Evolutionary conservation across 139 green algal genomes (phyloP).

Genomic region (Chlorella vulgaris): DNA sequence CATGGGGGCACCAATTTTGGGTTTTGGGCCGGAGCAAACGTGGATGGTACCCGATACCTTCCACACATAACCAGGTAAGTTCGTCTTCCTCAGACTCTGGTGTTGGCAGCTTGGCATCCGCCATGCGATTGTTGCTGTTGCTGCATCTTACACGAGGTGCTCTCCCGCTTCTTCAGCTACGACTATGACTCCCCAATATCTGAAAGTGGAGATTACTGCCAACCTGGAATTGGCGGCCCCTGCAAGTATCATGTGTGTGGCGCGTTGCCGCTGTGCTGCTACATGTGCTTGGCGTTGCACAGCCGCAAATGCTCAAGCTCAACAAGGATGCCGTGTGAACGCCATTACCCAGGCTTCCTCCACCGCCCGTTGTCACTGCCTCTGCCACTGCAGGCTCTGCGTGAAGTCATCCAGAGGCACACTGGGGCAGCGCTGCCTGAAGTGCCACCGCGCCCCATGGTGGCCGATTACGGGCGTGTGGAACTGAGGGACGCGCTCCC

Average conservation of each 20-base stretch:
- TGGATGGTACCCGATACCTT: constrained; percentile 28
- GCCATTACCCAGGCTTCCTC: neutral
- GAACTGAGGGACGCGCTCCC: constrained; percentile 28
- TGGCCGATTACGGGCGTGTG: constrained; percentile 43
- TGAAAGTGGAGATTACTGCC: constrained; percentile 54
- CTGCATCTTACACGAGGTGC: too few species aligned
- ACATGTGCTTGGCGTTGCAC: neutral
- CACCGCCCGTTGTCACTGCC: neutral
- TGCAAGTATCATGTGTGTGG: constrained; percentile 62
- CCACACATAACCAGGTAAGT: constrained; percentile 15
- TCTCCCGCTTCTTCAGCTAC: constrained; percentile 34
- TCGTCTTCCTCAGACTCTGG: neutral
- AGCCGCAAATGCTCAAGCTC: too few species aligned
- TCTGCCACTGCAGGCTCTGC: constrained; percentile 40
- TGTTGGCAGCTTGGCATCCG: neutral
- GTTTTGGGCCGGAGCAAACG: constrained; percentile 50
- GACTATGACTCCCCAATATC: constrained; percentile 67
- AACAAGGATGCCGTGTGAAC: too few species aligned
- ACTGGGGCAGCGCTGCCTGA: constrained; percentile 36
- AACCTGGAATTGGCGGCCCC: constrained; percentile 63
- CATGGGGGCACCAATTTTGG: constrained; percentile 69
- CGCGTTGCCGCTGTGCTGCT: neutral
- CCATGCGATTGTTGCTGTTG: neutral
- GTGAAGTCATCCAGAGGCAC: constrained; percentile 43
- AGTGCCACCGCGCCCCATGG: constrained; percentile 24